Evolutionary conservation across 306 rosid genomes (phyloP).

Genomic region (Pyrus communis): DNA sequence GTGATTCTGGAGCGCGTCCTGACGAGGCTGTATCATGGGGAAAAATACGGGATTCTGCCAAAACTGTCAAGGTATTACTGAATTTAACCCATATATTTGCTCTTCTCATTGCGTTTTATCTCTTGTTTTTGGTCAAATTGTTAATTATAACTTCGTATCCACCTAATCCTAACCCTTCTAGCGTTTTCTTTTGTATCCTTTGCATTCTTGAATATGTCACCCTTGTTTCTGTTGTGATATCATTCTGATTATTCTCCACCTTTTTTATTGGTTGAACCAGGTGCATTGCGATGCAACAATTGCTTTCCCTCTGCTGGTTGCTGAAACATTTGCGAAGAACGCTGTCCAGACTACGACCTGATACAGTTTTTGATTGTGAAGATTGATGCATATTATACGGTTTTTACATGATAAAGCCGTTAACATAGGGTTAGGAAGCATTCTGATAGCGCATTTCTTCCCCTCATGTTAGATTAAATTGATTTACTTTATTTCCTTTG

Average conservation of each 20-base stretch:
- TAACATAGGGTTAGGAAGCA: not conserved
- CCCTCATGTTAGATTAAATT: not conserved
- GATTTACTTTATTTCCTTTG: not conserved
- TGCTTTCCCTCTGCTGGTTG: constrained; percentile 74
- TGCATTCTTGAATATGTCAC: not conserved
- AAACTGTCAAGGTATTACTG: constrained; percentile 67
- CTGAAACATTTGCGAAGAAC: constrained; percentile 63
- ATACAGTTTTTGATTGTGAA: not conserved
- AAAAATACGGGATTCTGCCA: constrained; percentile 73
- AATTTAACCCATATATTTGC: not conserved
- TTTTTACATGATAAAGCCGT: not conserved
- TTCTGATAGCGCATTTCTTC: not conserved
- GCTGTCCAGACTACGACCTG: constrained; percentile 6
- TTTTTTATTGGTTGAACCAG: constrained; percentile 27
- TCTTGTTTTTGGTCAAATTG: not conserved
- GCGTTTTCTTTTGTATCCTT: not conserved
- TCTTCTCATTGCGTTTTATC: not conserved
- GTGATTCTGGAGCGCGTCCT: constrained; percentile 91
- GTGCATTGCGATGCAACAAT: constrained; percentile 89
- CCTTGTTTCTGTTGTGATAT: not conserved
- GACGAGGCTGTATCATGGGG: constrained; percentile 99
- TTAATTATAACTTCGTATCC: not conserved
- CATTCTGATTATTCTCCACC: not conserved
- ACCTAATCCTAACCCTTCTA: not conserved
- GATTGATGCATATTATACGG: not conserved